phyloP scores from a whole-genome alignment of 768 basidiomycete genomes.

The Amanita inopinata region DNA sequence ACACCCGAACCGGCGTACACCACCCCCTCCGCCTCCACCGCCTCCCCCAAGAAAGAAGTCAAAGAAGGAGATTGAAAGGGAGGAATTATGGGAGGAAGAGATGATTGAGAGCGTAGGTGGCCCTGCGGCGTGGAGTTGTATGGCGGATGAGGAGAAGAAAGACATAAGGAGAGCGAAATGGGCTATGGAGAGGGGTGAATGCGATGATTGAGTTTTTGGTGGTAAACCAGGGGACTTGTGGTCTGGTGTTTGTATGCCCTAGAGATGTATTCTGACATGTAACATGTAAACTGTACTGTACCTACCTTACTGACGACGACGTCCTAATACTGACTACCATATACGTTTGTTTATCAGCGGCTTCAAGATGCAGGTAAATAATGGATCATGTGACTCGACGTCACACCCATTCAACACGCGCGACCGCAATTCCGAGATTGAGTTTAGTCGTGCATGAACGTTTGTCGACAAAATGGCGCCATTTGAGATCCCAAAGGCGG shows the following conservation, averaged over 20 bases:
- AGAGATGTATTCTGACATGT: too few relatives aligned
- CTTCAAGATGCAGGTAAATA: not conserved
- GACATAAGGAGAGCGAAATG: conserved; percentile 50
- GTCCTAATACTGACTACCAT: not conserved
- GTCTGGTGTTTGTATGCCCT: too few relatives aligned
- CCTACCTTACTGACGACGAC: too few relatives aligned
- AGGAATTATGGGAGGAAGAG: conserved; percentile 78
- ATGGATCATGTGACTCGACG: not conserved
- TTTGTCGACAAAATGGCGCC: conserved; percentile 18
- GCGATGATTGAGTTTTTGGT: conserved; percentile 47
- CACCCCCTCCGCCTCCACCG: conserved; percentile 63
- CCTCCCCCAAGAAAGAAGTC: conserved; percentile 69
- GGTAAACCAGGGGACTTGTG: too few relatives aligned
- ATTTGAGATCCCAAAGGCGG: conserved; percentile 20
- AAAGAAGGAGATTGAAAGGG: conserved; percentile 66
- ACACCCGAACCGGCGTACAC: conserved; percentile 62
- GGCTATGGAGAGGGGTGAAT: conserved; percentile 52
- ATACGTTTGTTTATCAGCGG: not conserved
- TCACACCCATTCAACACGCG: not conserved
- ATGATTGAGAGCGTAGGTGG: conserved; percentile 65
- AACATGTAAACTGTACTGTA: too few relatives aligned
- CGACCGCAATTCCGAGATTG: not conserved
- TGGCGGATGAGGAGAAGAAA: conserved; percentile 41
- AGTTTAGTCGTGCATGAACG: too few relatives aligned
- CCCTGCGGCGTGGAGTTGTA: conserved; percentile 42